phyloP scores from a whole-genome alignment of 2,329 filamentous ascomycete species.

The Clathrospora elynae region DNA sequence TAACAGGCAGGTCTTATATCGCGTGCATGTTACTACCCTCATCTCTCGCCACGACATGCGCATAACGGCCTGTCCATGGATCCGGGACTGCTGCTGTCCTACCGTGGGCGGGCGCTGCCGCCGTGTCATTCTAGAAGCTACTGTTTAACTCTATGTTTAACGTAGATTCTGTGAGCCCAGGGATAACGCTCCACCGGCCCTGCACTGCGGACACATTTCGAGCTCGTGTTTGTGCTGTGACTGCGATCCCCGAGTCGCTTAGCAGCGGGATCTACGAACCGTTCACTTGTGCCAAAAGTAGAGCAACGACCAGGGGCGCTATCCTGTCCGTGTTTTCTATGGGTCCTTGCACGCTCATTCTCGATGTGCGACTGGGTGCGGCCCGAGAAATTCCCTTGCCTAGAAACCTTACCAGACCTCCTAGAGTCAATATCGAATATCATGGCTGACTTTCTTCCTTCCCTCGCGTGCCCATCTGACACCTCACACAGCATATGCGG shows the following conservation, averaged over 20 bases:
- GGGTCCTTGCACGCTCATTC: conserved; percentile 29
- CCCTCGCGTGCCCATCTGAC: conserved; percentile 13
- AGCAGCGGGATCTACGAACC: conserved; percentile 47
- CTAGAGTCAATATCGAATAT: conserved; percentile 10
- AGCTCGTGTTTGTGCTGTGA: conserved; percentile 4
- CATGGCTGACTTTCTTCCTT: conserved; percentile 9
- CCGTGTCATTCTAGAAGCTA: conserved; percentile 16
- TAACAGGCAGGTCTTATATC: conserved; percentile 44
- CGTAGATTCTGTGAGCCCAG: background rate
- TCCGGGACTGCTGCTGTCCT: conserved; percentile 19
- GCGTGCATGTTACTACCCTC: conserved; percentile 40
- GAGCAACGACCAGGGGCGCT: conserved; percentile 32
- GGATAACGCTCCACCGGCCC: conserved; percentile 10
- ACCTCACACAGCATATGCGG: conserved; percentile 16
- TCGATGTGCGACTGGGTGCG: conserved; percentile 48
- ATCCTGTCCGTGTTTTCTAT: conserved; percentile 19
- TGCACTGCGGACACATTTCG: conserved; percentile 10
- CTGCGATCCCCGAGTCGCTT: conserved; percentile 14
- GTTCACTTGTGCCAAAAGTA: conserved; percentile 46
- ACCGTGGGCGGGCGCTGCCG: conserved; percentile 28
- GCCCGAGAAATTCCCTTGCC: conserved; percentile 37
- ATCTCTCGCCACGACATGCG: conserved; percentile 33
- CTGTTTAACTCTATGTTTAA: conserved; percentile 5
- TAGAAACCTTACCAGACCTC: conserved; percentile 7
- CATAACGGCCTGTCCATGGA: conserved; percentile 30